Percentiles rank a stretch among this genome's conserved stretches.
Conservation (phyloP, 495 filamentous ascomycete species). For the Podospora comata region DNA sequence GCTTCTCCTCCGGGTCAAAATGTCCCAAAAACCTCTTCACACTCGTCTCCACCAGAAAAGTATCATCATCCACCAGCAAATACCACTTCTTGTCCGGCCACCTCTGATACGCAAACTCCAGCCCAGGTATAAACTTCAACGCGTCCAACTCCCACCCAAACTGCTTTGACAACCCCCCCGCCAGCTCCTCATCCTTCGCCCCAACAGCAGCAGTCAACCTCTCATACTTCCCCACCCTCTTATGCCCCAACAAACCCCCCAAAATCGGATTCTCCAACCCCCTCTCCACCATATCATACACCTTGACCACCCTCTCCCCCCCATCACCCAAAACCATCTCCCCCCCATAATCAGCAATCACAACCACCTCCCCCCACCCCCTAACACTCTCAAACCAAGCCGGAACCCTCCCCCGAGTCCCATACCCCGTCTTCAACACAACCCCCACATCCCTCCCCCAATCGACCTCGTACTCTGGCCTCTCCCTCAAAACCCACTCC, state of each 20-base stretch:
- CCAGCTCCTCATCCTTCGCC: conserved; percentile 34
- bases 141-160: conserved; percentile 51
- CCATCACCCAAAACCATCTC: conserved; percentile 12
- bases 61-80: conserved; percentile 48
- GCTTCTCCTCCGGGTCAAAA: conserved; percentile 37
- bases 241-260: conserved; percentile 17
- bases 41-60: conserved; percentile 43
- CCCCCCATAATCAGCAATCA: conserved; percentile 41
- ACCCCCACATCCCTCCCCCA: conserved; percentile 37
- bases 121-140: conserved; percentile 46
- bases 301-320: conserved; percentile 22
- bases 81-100: conserved; percentile 50
- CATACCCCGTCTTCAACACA: conserved; percentile 48
- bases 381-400: conserved; percentile 39
- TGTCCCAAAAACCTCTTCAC: conserved; percentile 38
- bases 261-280: conserved; percentile 26
- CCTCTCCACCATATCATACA: conserved; percentile 37
- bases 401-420: conserved; percentile 36
- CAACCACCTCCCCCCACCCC: conserved; percentile 32
- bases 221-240: conserved; percentile 38
- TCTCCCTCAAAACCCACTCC: conserved; percentile 22
- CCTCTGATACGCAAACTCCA: conserved; percentile 41
- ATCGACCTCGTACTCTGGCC: conserved; percentile 28
- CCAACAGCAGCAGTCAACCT: conserved; percentile 36
- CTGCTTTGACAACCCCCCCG: conserved; percentile 31